Conservation (phyloP, 371 early-diverging fungal genomes). For the Mortierella sp. region DNA sequence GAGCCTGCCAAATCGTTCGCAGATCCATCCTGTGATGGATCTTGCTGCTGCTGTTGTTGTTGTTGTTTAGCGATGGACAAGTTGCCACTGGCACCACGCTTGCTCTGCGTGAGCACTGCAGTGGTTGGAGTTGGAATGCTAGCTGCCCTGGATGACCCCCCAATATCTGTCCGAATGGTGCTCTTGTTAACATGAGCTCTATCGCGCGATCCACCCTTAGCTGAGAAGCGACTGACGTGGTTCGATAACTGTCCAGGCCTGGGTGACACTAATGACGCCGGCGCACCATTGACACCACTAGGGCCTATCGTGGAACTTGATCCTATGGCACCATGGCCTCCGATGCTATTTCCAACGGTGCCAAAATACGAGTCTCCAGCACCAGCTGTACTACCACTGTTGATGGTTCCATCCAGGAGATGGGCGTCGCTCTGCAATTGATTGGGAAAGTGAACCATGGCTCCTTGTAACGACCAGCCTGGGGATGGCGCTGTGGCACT, state of each 20-base stretch:
- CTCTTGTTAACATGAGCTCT: constrained; percentile 19
- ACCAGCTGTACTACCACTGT: background rate
- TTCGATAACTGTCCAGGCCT: no score
- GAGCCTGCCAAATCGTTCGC: background rate
- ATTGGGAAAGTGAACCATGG: constrained; percentile 5
- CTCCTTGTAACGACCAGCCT: background rate
- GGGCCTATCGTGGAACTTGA: no score
- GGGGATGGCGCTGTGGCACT: constrained; percentile 10
- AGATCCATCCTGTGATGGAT: background rate
- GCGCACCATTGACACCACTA: no score
- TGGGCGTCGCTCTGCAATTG: background rate
- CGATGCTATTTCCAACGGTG: no score
- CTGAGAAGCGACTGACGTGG: constrained; percentile 27
- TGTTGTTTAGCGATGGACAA: background rate
- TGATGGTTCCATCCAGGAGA: background rate
- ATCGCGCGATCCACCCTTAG: constrained; percentile 17
- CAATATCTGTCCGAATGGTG: constrained; percentile 24
- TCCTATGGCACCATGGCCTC: no score
- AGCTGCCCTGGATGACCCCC: constrained; percentile 5
- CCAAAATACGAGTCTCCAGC: no score
- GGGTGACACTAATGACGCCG: no score
- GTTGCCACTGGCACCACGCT: constrained; percentile 6
- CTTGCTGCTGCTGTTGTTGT: constrained; percentile 5
- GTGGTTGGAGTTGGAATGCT: constrained; percentile 33
- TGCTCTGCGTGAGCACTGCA: constrained; percentile 17